Percentiles rank a stretch among this genome's conserved stretches.
Evolutionary conservation across 1,139 yeast species (phyloP).

Genomic region (Diutina siamensis): DNA sequence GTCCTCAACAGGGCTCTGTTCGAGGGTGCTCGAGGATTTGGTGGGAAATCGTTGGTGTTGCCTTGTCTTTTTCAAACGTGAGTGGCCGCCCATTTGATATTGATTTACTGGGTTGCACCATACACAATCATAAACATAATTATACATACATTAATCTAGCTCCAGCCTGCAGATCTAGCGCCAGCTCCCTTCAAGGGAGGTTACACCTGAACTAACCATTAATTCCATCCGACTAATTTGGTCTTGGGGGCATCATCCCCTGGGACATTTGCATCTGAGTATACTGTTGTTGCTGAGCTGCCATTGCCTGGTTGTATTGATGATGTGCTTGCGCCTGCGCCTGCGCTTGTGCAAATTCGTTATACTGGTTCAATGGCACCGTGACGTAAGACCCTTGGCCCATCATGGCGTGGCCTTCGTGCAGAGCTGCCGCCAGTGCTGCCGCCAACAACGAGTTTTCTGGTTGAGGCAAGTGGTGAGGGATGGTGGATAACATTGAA

Average conservation of each 20-base stretch:
- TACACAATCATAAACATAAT: background rate
- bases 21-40: too few relatives aligned
- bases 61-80: too few relatives aligned
- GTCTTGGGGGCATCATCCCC: conserved; percentile 10
- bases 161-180: background rate
- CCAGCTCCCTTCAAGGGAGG: background rate
- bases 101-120: background rate
- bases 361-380: conserved; percentile 3
- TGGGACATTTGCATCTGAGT: conserved; percentile 7
- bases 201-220: too few relatives aligned
- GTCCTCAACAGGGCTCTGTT: too few relatives aligned
- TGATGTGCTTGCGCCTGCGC: conserved; percentile 6
- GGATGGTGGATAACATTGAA: background rate
- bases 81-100: too few relatives aligned
- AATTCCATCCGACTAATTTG: too few relatives aligned
- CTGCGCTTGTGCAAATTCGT: conserved; percentile 6
- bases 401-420: conserved; percentile 1
- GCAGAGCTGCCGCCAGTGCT: conserved; percentile 4
- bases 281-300: conserved; percentile 6
- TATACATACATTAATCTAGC: background rate
- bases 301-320: conserved; percentile 6
- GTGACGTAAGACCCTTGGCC: background rate
- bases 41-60: too few relatives aligned
- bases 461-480: background rate
- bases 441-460: conserved; percentile 1